phyloP scores from a whole-genome alignment of 2,329 filamentous ascomycete species.

The Sclerotinia borealis region DNA sequence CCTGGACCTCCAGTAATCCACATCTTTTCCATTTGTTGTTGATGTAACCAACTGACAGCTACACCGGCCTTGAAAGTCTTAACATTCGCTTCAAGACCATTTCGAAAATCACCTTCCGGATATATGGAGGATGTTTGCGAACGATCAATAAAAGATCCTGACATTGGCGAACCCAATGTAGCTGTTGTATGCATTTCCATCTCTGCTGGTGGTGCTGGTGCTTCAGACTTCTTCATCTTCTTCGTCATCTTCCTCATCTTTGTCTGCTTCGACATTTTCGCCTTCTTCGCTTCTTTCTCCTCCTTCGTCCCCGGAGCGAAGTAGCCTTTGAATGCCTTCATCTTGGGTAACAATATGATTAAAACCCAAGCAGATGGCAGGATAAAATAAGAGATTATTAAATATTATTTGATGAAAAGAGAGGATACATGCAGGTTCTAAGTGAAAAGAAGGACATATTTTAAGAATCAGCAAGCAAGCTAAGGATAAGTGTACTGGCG shows the following conservation, averaged over 20 bases:
- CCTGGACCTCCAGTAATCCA: conserved; percentile 43
- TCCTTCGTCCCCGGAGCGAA: conserved; percentile 11
- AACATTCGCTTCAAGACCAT: conserved; percentile 39
- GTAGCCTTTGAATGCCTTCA: conserved; percentile 12
- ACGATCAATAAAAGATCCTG: background rate
- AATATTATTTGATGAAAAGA: background rate
- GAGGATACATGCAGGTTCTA: background rate
- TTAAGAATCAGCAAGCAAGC: background rate
- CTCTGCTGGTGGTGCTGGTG: background rate
- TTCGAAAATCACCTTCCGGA: conserved; percentile 37
- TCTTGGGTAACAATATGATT: background rate
- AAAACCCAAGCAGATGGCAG: background rate
- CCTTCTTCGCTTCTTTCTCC: background rate
- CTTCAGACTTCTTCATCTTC: background rate
- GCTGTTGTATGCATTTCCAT: background rate
- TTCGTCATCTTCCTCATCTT: too few species aligned
- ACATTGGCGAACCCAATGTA: background rate
- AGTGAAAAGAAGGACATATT: background rate
- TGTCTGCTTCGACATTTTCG: too few species aligned
- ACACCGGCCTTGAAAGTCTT: conserved; percentile 53
- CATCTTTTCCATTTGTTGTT: conserved; percentile 51
- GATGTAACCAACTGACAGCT: conserved; percentile 58
- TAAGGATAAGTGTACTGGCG: background rate
- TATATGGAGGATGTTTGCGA: conserved; percentile 32
- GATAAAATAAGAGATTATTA: background rate